A percentile compares a stretch with the other conserved stretches of the same genome.
Evolutionary conservation across 352 stramenopile genomes (phyloP).

Genomic region (Pythium myriotylum): DNA sequence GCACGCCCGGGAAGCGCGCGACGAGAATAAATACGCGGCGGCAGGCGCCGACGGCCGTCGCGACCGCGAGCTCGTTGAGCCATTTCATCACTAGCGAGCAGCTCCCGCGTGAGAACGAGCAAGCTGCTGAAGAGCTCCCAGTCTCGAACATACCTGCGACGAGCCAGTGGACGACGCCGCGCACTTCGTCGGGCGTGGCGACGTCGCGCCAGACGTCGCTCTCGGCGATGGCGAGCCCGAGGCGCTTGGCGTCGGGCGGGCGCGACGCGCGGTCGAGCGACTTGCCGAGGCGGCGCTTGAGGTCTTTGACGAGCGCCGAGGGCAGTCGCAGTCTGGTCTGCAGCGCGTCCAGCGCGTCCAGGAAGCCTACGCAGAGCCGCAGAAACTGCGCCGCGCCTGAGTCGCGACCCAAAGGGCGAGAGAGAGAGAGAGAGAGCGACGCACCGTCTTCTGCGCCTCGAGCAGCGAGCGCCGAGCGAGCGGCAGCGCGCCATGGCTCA

Average conservation of each 20-base stretch:
- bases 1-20: conserved; percentile 74
- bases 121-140: too few species aligned
- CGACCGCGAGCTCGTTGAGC: conserved; percentile 57
- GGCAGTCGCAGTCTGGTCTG: conserved; percentile 73
- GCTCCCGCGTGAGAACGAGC: too few species aligned
- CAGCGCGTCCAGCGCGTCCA: conserved; percentile 74
- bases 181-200: conserved; percentile 62
- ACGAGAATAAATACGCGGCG: conserved; percentile 75
- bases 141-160: conserved; percentile 43
- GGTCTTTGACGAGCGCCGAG: conserved; percentile 69
- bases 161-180: conserved; percentile 70
- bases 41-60: conserved; percentile 55
- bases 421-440: conserved; percentile 1
- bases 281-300: conserved; percentile 66
- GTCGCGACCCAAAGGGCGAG: background rate
- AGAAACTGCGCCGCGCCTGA: conserved; percentile 47
- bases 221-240: conserved; percentile 57
- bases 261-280: conserved; percentile 60
- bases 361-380: conserved; percentile 72
- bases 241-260: conserved; percentile 17
- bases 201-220: conserved; percentile 55
- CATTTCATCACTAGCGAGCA: conserved; percentile 43
- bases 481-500: conserved; percentile 30
- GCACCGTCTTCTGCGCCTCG: conserved; percentile 77
- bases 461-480: too few species aligned